A percentile compares a stretch with the other conserved stretches of the same genome.
Evolutionary conservation across 306 rosid species (phyloP).

Genomic region (Boehmeria nivea): DNA sequence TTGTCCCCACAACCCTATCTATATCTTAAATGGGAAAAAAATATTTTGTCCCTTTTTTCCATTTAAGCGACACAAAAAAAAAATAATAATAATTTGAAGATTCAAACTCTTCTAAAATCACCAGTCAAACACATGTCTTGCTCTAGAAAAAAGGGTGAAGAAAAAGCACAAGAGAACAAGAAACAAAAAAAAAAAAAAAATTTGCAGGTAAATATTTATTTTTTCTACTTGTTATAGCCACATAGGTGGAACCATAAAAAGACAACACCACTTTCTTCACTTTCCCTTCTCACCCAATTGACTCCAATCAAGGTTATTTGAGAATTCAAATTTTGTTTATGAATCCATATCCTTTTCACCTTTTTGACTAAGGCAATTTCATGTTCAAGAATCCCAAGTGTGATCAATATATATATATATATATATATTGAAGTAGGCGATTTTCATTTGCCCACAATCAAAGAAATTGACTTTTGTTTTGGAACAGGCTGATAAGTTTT

Average conservation of each 20-base stretch:
- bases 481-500: background rate
- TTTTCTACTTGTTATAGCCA: background rate
- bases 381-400: too few relatives aligned
- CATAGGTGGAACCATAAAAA: slow-evolving; percentile 9
- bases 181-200: background rate
- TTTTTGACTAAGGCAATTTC: too few relatives aligned
- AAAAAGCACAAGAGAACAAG: slow-evolving; percentile 7
- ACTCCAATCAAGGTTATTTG: background rate
- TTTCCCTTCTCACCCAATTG: slow-evolving; percentile 3
- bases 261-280: slow-evolving; percentile 1
- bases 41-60: background rate
- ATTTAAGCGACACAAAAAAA: too few relatives aligned
- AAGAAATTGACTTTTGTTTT: slow-evolving; percentile 1
- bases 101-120: background rate
- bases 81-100: background rate
- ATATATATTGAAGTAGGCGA: background rate
- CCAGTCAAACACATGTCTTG: slow-evolving; percentile 1
- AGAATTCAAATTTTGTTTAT: slow-evolving; percentile 1
- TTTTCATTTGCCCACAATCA: background rate
- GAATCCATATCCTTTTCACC: background rate
- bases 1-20: background rate
- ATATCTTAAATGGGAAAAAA: background rate
- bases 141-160: background rate
- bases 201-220: background rate
- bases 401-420: too few relatives aligned